Percentiles rank a stretch among this genome's conserved stretches.
Conservation (phyloP, 2,329 filamentous ascomycete species). For the Botryotinia narcissicola region DNA sequence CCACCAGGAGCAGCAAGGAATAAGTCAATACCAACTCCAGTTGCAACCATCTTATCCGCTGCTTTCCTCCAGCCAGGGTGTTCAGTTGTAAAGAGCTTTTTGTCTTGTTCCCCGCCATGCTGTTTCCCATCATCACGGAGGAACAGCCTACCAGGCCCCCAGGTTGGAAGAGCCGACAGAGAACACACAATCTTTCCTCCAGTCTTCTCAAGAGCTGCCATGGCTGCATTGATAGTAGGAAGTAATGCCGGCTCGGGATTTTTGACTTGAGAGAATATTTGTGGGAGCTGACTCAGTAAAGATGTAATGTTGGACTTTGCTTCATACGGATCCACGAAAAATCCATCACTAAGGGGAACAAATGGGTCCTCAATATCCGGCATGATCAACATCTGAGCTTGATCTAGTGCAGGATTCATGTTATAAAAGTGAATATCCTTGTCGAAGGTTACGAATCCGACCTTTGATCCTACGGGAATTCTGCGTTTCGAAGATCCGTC, state of each 20-base stretch:
- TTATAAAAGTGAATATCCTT: constrained; percentile 99
- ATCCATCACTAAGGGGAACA: constrained; percentile 81
- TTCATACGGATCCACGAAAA: constrained; percentile 93
- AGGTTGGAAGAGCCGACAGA: constrained; percentile 82
- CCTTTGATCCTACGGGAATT: constrained; percentile 76
- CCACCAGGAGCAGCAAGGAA: constrained; percentile 90
- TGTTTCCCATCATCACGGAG: constrained; percentile 86
- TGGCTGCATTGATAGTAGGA: constrained; percentile 76
- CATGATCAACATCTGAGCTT: constrained; percentile 98
- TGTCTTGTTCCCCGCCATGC: constrained; percentile 82
- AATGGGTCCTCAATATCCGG: constrained; percentile 96
- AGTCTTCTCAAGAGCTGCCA: constrained; percentile 79
- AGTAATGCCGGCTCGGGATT: constrained; percentile 88
- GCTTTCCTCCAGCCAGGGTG: constrained; percentile 84
- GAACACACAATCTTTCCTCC: constrained; percentile 93
- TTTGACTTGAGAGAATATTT: constrained; percentile 83
- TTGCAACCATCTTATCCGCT: constrained; percentile 82
- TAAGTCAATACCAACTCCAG: constrained; percentile 86
- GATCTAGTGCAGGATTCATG: constrained; percentile 72
- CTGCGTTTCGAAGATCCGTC: constrained; percentile 51
- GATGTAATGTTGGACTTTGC: constrained; percentile 83
- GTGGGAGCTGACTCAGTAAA: constrained; percentile 79
- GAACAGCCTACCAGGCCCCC: constrained; percentile 81
- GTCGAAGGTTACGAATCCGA: constrained; percentile 95
- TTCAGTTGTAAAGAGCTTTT: constrained; percentile 87